phyloP scores from a whole-genome alignment of 2,329 filamentous ascomycete species.

The Colletotrichum somersetense region DNA sequence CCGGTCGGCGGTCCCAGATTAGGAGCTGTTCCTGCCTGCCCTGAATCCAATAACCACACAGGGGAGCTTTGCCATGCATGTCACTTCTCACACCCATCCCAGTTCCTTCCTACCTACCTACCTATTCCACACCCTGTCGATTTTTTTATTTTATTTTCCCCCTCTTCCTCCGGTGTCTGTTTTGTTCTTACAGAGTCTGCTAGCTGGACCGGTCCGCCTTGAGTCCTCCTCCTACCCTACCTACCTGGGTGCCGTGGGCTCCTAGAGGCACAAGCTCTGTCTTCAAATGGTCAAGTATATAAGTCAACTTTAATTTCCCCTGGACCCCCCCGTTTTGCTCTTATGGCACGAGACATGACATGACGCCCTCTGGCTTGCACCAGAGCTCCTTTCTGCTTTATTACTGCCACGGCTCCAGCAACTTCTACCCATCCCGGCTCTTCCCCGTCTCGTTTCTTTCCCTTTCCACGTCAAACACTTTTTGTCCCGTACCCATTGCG shows the following conservation, averaged over 20 bases:
- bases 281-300: slow-evolving; percentile 50
- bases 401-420: slow-evolving; percentile 41
- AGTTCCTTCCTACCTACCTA: not conserved
- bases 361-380: slow-evolving; percentile 55
- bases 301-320: slow-evolving; percentile 55
- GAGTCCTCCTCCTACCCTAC: slow-evolving; percentile 11
- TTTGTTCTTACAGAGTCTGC: slow-evolving; percentile 16
- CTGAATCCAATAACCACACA: slow-evolving; percentile 17
- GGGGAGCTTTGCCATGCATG: slow-evolving; percentile 34
- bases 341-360: slow-evolving; percentile 59
- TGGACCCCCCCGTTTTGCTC: slow-evolving; percentile 50
- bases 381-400: slow-evolving; percentile 49
- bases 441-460: slow-evolving; percentile 22
- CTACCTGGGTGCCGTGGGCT: slow-evolving; percentile 27
- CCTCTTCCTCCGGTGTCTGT: not conserved
- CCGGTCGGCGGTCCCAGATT: not conserved
- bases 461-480: slow-evolving; percentile 23
- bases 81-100: slow-evolving; percentile 34
- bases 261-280: slow-evolving; percentile 43
- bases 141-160: not conserved
- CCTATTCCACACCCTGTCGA: slow-evolving; percentile 30
- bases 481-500: slow-evolving; percentile 16
- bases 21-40: slow-evolving; percentile 21
- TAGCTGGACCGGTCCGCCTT: slow-evolving; percentile 27
- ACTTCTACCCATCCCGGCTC: slow-evolving; percentile 25